Percentiles rank a stretch among this genome's conserved stretches.
These are phyloP conservation scores for Corylus avellana DNA, from an alignment of 306 rosid species.

Conservation along the genomic window DNA sequence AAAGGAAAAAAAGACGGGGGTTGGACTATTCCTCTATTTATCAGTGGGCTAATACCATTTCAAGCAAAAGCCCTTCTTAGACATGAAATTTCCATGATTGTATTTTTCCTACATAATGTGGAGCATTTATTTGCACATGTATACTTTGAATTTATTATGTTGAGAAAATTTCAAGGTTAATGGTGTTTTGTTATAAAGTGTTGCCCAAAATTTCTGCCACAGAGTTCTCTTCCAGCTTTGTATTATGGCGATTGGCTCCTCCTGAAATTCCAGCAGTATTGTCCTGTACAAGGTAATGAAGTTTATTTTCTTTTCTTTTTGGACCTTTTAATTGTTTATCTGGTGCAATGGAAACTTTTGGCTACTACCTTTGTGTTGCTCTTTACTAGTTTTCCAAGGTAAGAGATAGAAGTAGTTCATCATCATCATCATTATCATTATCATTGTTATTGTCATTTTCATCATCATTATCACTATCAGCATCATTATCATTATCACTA, in stretches of 20 bases:
- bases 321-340: neutral
- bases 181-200: conserved; percentile 8
- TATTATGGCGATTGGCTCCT: conserved; percentile 23
- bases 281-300: conserved; percentile 55
- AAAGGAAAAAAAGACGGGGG: too few relatives aligned
- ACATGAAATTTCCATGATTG: neutral
- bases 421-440: too few relatives aligned
- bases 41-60: neutral
- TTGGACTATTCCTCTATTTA: neutral
- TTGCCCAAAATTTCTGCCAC: conserved; percentile 32
- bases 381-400: neutral
- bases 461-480: too few relatives aligned
- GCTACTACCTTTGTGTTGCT: neutral
- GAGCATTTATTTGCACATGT: neutral
- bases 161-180: neutral
- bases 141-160: neutral
- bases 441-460: too few relatives aligned
- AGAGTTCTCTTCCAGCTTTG: conserved; percentile 45
- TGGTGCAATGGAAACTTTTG: neutral
- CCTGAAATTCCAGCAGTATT: conserved; percentile 39
- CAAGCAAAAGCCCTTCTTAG: neutral
- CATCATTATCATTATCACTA: too few relatives aligned
- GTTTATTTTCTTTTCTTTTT: neutral
- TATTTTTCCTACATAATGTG: neutral
- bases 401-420: neutral